Conservation (phyloP, 371 early-diverging fungal genomes). For the Apophysomyces sp. region DNA sequence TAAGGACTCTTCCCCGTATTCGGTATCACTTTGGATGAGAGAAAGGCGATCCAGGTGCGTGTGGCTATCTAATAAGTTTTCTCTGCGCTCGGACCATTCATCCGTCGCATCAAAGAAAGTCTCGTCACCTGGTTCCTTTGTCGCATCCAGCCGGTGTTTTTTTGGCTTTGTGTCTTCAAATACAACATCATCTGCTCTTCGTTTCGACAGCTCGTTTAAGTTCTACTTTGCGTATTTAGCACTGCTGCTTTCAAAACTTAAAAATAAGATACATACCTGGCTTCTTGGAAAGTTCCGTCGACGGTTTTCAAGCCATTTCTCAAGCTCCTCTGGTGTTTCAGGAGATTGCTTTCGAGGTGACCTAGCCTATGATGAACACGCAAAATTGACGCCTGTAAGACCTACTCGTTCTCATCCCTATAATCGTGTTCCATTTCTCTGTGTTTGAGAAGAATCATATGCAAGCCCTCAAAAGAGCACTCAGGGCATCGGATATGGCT, state of each 20-base stretch:
- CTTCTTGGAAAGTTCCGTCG: background rate
- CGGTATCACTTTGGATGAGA: background rate
- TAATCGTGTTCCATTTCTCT: background rate
- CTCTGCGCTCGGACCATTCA: background rate
- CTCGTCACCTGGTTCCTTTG: background rate
- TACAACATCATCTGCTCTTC: background rate
- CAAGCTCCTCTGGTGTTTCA: slow-evolving; percentile 1
- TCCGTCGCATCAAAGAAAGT: background rate
- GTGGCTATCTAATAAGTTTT: background rate
- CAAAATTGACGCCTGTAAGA: background rate
- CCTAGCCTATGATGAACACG: background rate
- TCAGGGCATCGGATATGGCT: background rate
- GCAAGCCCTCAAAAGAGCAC: background rate
- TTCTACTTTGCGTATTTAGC: background rate
- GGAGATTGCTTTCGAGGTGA: background rate
- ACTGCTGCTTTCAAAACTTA: too few relatives aligned
- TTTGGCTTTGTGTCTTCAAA: background rate
- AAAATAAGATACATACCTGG: background rate
- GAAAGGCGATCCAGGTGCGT: background rate
- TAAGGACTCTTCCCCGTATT: background rate
- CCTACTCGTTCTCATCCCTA: background rate
- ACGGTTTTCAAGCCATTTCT: background rate
- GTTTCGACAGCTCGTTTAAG: background rate
- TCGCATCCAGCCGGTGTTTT: background rate
- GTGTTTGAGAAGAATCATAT: background rate